These are phyloP conservation scores for Cordyceps cateniannulata DNA, from an alignment of 2,329 filamentous ascomycete genomes.

Conservation along the genomic window DNA sequence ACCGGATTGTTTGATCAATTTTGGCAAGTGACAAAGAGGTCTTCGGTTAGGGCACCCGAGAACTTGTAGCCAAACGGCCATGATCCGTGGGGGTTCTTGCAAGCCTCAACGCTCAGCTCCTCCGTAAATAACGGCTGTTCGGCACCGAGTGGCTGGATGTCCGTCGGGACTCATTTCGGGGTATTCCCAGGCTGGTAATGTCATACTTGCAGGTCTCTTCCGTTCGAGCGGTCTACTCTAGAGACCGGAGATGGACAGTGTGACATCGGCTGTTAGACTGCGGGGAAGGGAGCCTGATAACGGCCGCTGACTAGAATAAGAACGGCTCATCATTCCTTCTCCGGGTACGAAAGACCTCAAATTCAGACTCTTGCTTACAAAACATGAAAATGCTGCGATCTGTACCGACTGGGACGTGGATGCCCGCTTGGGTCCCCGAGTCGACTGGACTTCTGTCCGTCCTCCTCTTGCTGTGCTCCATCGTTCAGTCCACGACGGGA, in stretches of 20 bases:
- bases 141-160: slow-evolving; percentile 1
- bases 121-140: background rate
- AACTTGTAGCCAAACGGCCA: background rate
- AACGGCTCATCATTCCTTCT: background rate
- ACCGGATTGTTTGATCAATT: background rate
- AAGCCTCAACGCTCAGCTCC: background rate
- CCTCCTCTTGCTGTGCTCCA: slow-evolving; percentile 36
- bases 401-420: slow-evolving; percentile 35
- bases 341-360: too few species aligned
- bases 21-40: background rate
- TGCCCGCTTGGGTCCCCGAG: slow-evolving; percentile 40
- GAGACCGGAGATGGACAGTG: background rate
- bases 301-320: background rate
- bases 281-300: background rate
- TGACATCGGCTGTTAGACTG: background rate
- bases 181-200: background rate
- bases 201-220: background rate
- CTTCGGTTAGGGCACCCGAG: background rate
- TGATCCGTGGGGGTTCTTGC: background rate
- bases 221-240: background rate
- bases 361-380: background rate
- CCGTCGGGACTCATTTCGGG: background rate
- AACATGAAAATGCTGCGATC: slow-evolving; percentile 1
- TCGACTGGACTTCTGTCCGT: slow-evolving; percentile 32
- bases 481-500: slow-evolving; percentile 31